Percentiles rank a stretch among this genome's conserved stretches.
phyloP scores from a whole-genome alignment of 2,329 filamentous ascomycete genomes.

The Daldinia sp. region DNA sequence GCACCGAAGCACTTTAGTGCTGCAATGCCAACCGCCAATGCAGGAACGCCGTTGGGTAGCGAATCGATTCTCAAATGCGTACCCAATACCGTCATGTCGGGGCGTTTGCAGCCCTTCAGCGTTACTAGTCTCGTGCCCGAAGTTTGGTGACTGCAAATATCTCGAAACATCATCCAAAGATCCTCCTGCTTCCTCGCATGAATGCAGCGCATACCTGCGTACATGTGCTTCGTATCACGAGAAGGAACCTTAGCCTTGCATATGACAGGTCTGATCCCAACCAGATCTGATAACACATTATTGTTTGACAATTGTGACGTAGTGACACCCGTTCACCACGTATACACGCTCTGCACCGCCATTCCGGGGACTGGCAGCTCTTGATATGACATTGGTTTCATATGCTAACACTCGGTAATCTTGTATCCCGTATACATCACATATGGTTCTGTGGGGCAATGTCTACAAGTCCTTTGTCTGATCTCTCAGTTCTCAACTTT shows the following conservation, averaged over 20 bases:
- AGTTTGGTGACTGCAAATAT: slow-evolving; percentile 32
- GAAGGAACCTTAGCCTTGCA: slow-evolving; percentile 33
- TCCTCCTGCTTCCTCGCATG: slow-evolving; percentile 31
- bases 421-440: slow-evolving; percentile 22
- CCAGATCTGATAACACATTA: slow-evolving; percentile 24
- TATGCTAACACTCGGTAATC: slow-evolving; percentile 28
- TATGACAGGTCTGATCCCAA: slow-evolving; percentile 32
- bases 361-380: slow-evolving; percentile 37
- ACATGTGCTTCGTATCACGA: slow-evolving; percentile 22
- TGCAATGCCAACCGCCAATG: slow-evolving; percentile 25
- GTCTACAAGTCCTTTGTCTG: slow-evolving; percentile 25
- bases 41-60: slow-evolving; percentile 23
- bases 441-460: slow-evolving; percentile 15
- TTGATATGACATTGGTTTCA: slow-evolving; percentile 41
- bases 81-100: slow-evolving; percentile 33
- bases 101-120: slow-evolving; percentile 10
- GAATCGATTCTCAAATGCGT: slow-evolving; percentile 27
- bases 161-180: slow-evolving; percentile 36
- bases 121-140: slow-evolving; percentile 28
- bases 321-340: slow-evolving; percentile 29
- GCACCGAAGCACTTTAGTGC: slow-evolving; percentile 10
- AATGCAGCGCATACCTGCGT: slow-evolving; percentile 26
- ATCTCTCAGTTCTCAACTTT: slow-evolving; percentile 14
- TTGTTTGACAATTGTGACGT: slow-evolving; percentile 29
- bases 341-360: slow-evolving; percentile 36